A percentile compares a stretch with the other conserved stretches of the same genome.
phyloP scores from a whole-genome alignment of 805 yeast species.

The Danielia reshetovae region DNA sequence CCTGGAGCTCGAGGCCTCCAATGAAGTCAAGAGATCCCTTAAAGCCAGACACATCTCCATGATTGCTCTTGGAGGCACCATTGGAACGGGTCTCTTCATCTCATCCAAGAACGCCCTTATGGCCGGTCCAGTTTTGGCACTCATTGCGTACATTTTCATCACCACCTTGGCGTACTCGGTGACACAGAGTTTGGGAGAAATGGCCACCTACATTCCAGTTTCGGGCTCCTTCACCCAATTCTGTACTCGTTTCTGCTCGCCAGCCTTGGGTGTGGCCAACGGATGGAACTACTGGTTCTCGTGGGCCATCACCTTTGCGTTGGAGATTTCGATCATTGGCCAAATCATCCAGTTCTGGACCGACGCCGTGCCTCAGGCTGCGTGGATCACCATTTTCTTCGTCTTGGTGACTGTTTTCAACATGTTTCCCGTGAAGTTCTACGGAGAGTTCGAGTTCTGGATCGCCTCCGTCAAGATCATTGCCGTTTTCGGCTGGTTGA shows the following conservation, averaged over 20 bases:
- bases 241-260: conserved; percentile 62
- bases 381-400: conserved; percentile 68
- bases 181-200: conserved; percentile 72
- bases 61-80: conserved; percentile 79
- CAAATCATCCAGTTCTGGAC: conserved; percentile 60
- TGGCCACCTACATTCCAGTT: conserved; percentile 75
- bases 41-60: conserved; percentile 67
- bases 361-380: conserved; percentile 62
- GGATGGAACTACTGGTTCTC: conserved; percentile 76
- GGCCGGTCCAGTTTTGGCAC: conserved; percentile 68
- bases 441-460: conserved; percentile 79
- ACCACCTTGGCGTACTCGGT: conserved; percentile 63
- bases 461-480: conserved; percentile 61
- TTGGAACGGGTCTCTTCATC: conserved; percentile 75
- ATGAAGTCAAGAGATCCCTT: conserved; percentile 52
- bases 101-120: conserved; percentile 55
- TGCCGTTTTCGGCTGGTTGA: conserved; percentile 67
- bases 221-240: conserved; percentile 68
- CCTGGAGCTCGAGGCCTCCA: conserved; percentile 4
- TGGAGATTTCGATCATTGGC: conserved; percentile 69
- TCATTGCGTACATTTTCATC: conserved; percentile 63
- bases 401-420: conserved; percentile 50
- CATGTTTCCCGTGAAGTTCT: conserved; percentile 63
- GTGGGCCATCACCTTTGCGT: conserved; percentile 74
- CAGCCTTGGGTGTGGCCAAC: conserved; percentile 69